phyloP scores from a whole-genome alignment of 139 green algal species.

The Axilococcus clingmanii region DNA sequence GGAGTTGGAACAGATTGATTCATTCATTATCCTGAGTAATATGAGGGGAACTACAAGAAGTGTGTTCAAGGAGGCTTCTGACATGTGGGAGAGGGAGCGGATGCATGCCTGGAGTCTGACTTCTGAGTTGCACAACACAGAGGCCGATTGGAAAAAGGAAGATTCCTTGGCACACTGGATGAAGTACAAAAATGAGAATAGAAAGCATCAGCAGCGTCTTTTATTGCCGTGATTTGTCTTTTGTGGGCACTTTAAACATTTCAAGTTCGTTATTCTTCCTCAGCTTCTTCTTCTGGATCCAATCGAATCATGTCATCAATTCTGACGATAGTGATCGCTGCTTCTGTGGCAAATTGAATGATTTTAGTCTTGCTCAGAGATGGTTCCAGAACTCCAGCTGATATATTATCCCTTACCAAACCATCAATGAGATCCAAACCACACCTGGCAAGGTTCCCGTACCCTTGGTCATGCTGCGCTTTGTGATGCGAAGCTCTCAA shows the following conservation, averaged over 20 bases:
- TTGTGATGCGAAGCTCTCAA: constrained; percentile 90
- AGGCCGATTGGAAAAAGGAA: background rate
- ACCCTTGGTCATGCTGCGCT: constrained; percentile 59
- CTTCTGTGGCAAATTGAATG: constrained; percentile 96
- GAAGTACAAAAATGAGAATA: too few species aligned
- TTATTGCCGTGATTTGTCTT: too few species aligned
- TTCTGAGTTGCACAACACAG: background rate
- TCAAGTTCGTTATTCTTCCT: constrained; percentile 7
- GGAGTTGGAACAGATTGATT: constrained; percentile 25
- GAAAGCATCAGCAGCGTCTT: too few species aligned
- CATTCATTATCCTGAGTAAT: constrained; percentile 22
- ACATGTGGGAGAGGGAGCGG: constrained; percentile 36
- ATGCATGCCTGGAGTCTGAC: too few species aligned
- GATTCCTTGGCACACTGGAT: too few species aligned
- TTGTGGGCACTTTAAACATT: too few species aligned
- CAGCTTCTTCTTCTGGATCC: constrained; percentile 49
- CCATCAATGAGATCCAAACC: constrained; percentile 75
- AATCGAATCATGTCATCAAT: constrained; percentile 98
- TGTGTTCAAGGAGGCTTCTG: constrained; percentile 28
- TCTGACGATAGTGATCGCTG: constrained; percentile 96
- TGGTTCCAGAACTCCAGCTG: constrained; percentile 92
- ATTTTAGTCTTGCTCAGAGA: constrained; percentile 93
- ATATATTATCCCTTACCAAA: constrained; percentile 79
- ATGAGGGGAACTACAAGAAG: constrained; percentile 27
- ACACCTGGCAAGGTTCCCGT: constrained; percentile 42